Evolutionary conservation across 306 rosid genomes (phyloP).

Genomic region (cucumber (Cucumis sativus)): DNA sequence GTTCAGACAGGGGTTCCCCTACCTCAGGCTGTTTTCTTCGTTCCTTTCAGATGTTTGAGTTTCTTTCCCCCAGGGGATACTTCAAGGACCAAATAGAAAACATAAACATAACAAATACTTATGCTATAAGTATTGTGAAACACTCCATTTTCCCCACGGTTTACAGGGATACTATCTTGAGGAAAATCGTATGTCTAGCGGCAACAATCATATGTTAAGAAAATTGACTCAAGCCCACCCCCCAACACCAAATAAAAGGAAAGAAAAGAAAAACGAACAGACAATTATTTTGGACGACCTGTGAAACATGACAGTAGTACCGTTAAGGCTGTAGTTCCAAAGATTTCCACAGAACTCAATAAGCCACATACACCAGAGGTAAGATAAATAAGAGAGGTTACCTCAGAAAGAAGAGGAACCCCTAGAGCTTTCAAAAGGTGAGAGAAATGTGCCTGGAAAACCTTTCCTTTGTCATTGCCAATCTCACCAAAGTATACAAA

Average conservation of each 20-base stretch:
- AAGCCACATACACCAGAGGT: neutral
- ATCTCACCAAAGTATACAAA: conserved; percentile 53
- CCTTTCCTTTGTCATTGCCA: conserved; percentile 31
- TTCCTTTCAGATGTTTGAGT: too few relatives aligned
- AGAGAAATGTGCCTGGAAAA: conserved; percentile 34
- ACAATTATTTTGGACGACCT: neutral
- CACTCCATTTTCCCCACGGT: neutral
- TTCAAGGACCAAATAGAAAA: neutral
- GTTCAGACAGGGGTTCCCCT: too few relatives aligned
- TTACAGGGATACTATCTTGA: neutral
- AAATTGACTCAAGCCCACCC: neutral
- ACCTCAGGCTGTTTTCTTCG: too few relatives aligned
- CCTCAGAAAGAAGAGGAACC: conserved; percentile 86
- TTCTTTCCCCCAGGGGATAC: too few relatives aligned
- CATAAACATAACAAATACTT: neutral
- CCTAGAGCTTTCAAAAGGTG: conserved; percentile 60
- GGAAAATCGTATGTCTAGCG: neutral
- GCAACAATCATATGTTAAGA: neutral
- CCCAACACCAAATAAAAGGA: too few relatives aligned
- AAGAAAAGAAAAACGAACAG: neutral
- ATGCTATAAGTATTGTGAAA: neutral
- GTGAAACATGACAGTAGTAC: neutral
- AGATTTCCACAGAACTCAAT: neutral
- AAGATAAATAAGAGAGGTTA: conserved; percentile 17
- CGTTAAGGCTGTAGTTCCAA: neutral